A percentile compares a stretch with the other conserved stretches of the same genome.
phyloP scores from a whole-genome alignment of 1,284 basidiomycete species.

The Ganoderma sp. region DNA sequence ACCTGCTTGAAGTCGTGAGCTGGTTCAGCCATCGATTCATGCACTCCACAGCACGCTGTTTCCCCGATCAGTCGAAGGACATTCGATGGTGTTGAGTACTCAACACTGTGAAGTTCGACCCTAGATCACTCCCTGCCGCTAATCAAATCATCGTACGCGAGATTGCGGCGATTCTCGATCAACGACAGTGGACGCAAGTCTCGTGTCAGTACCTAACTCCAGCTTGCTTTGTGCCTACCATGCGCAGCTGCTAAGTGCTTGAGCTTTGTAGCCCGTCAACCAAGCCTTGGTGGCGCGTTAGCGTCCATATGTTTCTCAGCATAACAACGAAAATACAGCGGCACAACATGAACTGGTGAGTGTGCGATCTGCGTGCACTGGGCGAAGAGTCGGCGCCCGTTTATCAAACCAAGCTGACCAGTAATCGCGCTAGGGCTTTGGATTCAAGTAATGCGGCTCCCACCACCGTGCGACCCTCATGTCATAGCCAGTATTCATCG shows the following conservation, averaged over 20 bases:
- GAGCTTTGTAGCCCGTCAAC: not conserved
- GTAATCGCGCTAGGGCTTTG: not conserved
- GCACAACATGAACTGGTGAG: not conserved
- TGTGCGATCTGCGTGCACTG: not conserved
- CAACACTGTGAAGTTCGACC: not conserved
- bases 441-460: not conserved
- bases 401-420: not conserved
- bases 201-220: not conserved
- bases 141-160: not conserved
- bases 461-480: not conserved
- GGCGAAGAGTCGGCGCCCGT: not conserved
- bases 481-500: not conserved
- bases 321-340: not conserved
- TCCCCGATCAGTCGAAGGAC: not conserved
- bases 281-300: not conserved
- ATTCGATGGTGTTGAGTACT: not conserved
- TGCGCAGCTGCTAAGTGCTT: not conserved
- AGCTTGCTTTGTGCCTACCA: not conserved
- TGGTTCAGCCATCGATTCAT: not conserved
- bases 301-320: not conserved
- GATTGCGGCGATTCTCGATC: not conserved
- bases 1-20: not conserved
- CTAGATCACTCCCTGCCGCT: not conserved
- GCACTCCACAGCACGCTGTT: not conserved
- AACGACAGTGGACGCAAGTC: not conserved